Evolutionary conservation across 805 yeast genomes (phyloP).

Genomic region (Candida silvicultrix): DNA sequence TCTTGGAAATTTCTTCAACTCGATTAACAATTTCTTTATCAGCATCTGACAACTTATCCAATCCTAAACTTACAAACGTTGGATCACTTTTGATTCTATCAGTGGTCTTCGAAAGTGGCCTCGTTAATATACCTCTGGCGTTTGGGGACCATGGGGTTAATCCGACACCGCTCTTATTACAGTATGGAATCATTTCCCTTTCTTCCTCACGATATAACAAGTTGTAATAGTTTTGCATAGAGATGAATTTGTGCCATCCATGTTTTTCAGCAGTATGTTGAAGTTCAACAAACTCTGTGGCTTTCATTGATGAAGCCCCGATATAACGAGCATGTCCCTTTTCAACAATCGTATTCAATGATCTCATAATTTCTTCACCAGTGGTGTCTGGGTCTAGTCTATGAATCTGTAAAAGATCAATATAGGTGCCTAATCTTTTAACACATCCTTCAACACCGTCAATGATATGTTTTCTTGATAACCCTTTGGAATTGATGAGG

Average conservation of each 20-base stretch:
- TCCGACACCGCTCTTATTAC: slow-evolving; percentile 42
- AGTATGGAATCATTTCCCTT: slow-evolving; percentile 49
- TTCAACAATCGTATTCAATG: slow-evolving; percentile 41
- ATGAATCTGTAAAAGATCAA: slow-evolving; percentile 44
- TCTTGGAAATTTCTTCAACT: slow-evolving; percentile 44
- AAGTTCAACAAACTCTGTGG: slow-evolving; percentile 43
- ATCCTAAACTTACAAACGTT: slow-evolving; percentile 4
- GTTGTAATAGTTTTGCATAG: slow-evolving; percentile 52
- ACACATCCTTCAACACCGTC: slow-evolving; percentile 32
- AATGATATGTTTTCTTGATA: slow-evolving; percentile 36
- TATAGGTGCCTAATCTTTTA: slow-evolving; percentile 34
- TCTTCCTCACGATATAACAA: slow-evolving; percentile 55
- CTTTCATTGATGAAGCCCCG: slow-evolving; percentile 55
- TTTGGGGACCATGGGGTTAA: slow-evolving; percentile 54
- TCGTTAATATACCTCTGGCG: slow-evolving; percentile 46
- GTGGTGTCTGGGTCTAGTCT: slow-evolving; percentile 38
- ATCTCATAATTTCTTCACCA: slow-evolving; percentile 42
- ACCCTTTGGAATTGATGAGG: slow-evolving; percentile 26
- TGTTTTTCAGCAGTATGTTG: slow-evolving; percentile 47
- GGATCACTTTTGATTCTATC: slow-evolving; percentile 4
- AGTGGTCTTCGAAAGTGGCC: slow-evolving; percentile 28
- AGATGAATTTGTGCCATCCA: slow-evolving; percentile 49
- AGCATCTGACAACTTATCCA: neutral
- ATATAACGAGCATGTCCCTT: slow-evolving; percentile 42
- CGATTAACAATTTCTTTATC: slow-evolving; percentile 33